phyloP scores from a whole-genome alignment of 108 stramenopile genomes.

The Discostella stelligeroides region DNA sequence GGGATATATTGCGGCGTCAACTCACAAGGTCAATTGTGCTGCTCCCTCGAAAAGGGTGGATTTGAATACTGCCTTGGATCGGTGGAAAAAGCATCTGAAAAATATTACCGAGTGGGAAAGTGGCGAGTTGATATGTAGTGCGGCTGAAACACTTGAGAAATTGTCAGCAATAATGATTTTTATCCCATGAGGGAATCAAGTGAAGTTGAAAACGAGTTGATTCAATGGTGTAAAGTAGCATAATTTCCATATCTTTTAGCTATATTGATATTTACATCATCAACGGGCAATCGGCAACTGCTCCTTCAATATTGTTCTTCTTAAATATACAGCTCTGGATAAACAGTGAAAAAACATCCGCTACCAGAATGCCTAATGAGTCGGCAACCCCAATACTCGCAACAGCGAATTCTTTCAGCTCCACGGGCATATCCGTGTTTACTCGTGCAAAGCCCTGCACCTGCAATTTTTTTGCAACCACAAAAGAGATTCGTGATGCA shows the following conservation, averaged over 20 bases:
- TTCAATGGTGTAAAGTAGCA: no score
- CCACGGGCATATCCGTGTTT: slow-evolving; percentile 53
- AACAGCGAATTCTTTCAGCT: slow-evolving; percentile 73
- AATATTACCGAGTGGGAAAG: background rate
- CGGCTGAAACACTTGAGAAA: background rate
- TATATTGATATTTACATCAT: slow-evolving; percentile 14
- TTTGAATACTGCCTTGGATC: slow-evolving; percentile 1
- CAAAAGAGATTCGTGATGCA: no score
- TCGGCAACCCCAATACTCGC: slow-evolving; percentile 71
- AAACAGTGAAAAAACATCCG: slow-evolving; percentile 70
- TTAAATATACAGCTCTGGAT: slow-evolving; percentile 79
- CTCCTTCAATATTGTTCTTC: slow-evolving; percentile 63
- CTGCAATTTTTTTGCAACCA: no score
- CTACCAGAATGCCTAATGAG: slow-evolving; percentile 63
- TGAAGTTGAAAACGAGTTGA: no score
- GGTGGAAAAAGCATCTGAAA: slow-evolving; percentile 6
- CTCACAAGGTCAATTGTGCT: background rate
- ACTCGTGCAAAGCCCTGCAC: slow-evolving; percentile 72
- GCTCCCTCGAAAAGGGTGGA: background rate
- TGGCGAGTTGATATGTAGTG: background rate
- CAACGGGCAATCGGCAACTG: slow-evolving; percentile 60
- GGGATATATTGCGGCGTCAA: background rate
- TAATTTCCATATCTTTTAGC: no score
- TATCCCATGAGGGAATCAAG: no score
- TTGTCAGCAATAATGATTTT: background rate